phyloP scores from a whole-genome alignment of 306 rosid genomes.

The Amphicarpaea edgeworthii region DNA sequence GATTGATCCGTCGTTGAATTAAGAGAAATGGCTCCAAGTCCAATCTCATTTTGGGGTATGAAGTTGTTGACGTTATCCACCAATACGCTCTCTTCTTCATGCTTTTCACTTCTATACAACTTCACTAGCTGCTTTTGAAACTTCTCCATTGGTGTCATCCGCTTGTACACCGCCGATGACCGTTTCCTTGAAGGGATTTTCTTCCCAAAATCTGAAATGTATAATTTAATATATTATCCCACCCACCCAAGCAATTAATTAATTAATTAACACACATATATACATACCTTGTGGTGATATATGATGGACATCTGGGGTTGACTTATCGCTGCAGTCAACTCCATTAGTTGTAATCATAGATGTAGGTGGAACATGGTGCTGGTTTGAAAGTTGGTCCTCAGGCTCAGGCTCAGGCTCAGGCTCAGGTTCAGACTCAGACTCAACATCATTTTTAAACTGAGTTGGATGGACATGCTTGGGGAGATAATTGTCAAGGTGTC shows the following conservation, averaged over 20 bases:
- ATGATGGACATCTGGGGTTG: neutral
- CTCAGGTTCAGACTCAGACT: no score
- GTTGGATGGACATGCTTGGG: constrained; percentile 25
- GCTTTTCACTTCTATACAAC: neutral
- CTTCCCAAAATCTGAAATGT: constrained; percentile 3
- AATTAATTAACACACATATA: no score
- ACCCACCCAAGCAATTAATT: no score
- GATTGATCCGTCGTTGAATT: no score
- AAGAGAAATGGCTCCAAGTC: no score
- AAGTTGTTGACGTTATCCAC: neutral
- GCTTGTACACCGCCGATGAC: neutral
- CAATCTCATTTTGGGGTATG: neutral
- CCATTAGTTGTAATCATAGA: neutral
- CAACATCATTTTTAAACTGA: no score
- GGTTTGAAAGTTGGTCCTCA: constrained; percentile 12
- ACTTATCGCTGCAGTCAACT: neutral
- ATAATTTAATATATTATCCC: no score
- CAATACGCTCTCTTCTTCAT: neutral
- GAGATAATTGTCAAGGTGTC: constrained; percentile 29
- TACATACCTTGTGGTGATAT: neutral
- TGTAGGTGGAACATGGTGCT: neutral
- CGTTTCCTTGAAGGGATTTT: neutral
- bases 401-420: neutral
- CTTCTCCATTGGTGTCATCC: neutral
- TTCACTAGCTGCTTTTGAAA: neutral